Percentiles rank a stretch among this genome's conserved stretches.
Evolutionary conservation across 2,329 filamentous ascomycete genomes (phyloP).

Genomic region (Aphanocladium album): DNA sequence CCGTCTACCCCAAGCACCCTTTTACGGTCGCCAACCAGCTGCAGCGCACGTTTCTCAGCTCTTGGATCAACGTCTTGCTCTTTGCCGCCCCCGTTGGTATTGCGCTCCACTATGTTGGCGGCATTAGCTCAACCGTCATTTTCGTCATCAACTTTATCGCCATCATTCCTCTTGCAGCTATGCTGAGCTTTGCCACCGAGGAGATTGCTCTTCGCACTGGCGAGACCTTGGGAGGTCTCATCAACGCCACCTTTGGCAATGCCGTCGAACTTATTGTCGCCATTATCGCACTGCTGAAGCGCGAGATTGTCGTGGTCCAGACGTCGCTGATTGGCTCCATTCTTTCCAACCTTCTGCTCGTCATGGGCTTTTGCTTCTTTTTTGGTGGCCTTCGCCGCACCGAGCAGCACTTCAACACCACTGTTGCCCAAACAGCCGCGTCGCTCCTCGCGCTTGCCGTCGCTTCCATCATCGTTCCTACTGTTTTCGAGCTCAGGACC

Average conservation of each 20-base stretch:
- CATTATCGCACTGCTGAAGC: conserved; percentile 71
- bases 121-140: conserved; percentile 55
- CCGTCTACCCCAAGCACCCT: conserved; percentile 45
- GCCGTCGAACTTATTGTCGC: conserved; percentile 87
- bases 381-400: conserved; percentile 71
- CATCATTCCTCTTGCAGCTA: conserved; percentile 81
- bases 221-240: conserved; percentile 79
- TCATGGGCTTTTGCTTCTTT: conserved; percentile 91
- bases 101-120: conserved; percentile 58
- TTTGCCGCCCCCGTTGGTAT: conserved; percentile 77
- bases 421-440: conserved; percentile 84
- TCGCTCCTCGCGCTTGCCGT: conserved; percentile 76
- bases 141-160: conserved; percentile 93
- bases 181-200: conserved; percentile 85
- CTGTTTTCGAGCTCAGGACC: conserved; percentile 64
- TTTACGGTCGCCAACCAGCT: conserved; percentile 63
- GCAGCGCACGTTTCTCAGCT: conserved; percentile 69
- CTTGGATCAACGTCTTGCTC: conserved; percentile 81
- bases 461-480: conserved; percentile 80
- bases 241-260: conserved; percentile 92
- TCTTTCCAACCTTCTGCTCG: conserved; percentile 81
- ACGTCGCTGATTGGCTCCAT: conserved; percentile 90
- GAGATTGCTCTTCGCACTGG: conserved; percentile 78
- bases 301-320: conserved; percentile 79
- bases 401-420: conserved; percentile 88